Percentiles rank a stretch among this genome's conserved stretches.
phyloP scores from a whole-genome alignment of 106 monocot genomes.

The Apostasia shenzhenica region DNA sequence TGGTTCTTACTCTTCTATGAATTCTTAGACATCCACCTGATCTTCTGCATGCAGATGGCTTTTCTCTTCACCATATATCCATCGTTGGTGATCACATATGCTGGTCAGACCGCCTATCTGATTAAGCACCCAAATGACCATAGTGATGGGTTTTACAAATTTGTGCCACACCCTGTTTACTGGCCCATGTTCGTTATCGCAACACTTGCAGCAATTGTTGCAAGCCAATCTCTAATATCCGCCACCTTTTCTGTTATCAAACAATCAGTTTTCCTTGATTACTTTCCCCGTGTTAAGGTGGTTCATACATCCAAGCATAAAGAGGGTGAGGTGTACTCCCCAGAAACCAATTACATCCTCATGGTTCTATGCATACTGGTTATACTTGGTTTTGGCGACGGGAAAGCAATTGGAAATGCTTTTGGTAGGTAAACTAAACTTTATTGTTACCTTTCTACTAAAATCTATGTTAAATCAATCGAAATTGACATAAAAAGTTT shows the following conservation, averaged over 20 bases:
- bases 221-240: constrained; percentile 86
- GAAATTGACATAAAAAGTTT: neutral
- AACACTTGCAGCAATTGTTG: constrained; percentile 68
- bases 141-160: constrained; percentile 64
- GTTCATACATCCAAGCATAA: constrained; percentile 61
- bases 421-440: constrained; percentile 35
- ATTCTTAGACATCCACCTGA: neutral
- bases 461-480: too few relatives aligned
- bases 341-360: constrained; percentile 72
- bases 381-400: constrained; percentile 63
- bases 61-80: constrained; percentile 76
- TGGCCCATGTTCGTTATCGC: constrained; percentile 85
- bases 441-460: neutral
- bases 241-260: constrained; percentile 83
- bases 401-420: constrained; percentile 69
- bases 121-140: constrained; percentile 47
- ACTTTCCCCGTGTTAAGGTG: constrained; percentile 75
- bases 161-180: constrained; percentile 44
- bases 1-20: too few relatives aligned
- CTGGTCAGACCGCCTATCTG: constrained; percentile 77
- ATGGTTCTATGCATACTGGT: constrained; percentile 66
- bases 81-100: constrained; percentile 70
- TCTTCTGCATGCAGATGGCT: constrained; percentile 45
- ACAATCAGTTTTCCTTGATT: constrained; percentile 61
- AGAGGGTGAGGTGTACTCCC: constrained; percentile 83